These are phyloP conservation scores for Penicillium fimorum DNA, from an alignment of 495 filamentous ascomycete species.

Conservation along the genomic window DNA sequence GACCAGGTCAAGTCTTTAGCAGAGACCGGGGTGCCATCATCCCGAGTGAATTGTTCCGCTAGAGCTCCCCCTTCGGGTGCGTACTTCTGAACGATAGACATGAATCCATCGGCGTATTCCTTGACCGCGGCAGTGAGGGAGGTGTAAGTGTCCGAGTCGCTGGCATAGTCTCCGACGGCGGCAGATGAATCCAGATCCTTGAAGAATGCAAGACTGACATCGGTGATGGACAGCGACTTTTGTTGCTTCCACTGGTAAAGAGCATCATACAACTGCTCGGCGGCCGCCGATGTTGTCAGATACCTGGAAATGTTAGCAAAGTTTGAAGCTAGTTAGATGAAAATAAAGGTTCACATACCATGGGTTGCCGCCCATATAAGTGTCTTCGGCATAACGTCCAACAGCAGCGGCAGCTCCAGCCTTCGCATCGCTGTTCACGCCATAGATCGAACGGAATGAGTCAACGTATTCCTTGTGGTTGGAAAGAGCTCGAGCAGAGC, in stretches of 20 bases:
- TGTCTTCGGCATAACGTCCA: constrained; percentile 68
- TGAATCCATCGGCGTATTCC: constrained; percentile 50
- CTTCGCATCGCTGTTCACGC: constrained; percentile 37
- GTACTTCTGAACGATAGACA: constrained; percentile 49
- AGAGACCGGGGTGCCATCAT: constrained; percentile 51
- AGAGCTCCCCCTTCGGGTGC: constrained; percentile 52
- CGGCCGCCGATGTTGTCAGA: constrained; percentile 38
- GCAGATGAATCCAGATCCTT: constrained; percentile 40
- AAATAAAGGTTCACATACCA: constrained; percentile 31
- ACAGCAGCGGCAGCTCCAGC: constrained; percentile 57
- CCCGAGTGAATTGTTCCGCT: constrained; percentile 59
- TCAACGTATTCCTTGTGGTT: constrained; percentile 52
- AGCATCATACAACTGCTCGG: constrained; percentile 43
- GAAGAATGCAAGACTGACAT: constrained; percentile 42
- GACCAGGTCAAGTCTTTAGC: constrained; percentile 63
- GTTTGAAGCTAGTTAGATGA: not conserved
- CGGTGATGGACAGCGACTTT: constrained; percentile 43
- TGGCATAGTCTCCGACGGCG: constrained; percentile 36
- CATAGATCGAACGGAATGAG: constrained; percentile 51
- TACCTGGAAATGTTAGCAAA: constrained; percentile 25
- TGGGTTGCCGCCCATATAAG: constrained; percentile 64
- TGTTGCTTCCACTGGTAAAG: constrained; percentile 51
- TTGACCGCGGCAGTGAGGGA: constrained; percentile 43
- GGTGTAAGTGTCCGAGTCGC: constrained; percentile 36
- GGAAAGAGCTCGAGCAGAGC: constrained; percentile 44